Conservation (phyloP, 2,329 filamentous ascomycete species). For the Trichoderma atrobrunneum region DNA sequence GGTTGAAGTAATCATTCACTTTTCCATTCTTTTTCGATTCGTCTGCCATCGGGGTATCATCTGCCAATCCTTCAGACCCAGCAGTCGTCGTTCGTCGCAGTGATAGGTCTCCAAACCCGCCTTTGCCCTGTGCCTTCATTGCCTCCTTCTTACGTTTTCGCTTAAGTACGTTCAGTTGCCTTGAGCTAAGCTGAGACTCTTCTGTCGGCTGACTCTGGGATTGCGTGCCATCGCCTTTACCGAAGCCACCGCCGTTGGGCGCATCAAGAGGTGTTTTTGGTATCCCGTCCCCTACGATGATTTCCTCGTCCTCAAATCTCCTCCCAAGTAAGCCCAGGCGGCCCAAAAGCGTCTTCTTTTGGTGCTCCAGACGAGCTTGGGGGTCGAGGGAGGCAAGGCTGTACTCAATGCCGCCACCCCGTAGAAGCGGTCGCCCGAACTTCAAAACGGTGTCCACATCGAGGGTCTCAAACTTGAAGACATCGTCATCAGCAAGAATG, state of each 20-base stretch:
- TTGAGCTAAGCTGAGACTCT: conserved; percentile 76
- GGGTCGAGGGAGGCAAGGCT: conserved; percentile 79
- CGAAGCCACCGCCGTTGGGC: conserved; percentile 33
- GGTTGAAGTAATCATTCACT: conserved; percentile 81
- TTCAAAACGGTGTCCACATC: conserved; percentile 78
- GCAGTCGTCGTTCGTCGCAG: conserved; percentile 60
- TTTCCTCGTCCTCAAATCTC: conserved; percentile 79
- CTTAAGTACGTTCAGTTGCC: conserved; percentile 92
- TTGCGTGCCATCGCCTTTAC: conserved; percentile 37
- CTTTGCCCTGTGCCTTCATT: conserved; percentile 83
- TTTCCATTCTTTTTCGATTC: conserved; percentile 62
- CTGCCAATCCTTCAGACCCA: conserved; percentile 59
- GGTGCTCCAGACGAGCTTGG: conserved; percentile 73
- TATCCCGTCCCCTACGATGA: conserved; percentile 53
- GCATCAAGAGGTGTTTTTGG: conserved; percentile 47
- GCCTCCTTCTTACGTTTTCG: conserved; percentile 89
- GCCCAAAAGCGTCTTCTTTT: conserved; percentile 82
- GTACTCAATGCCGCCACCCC: conserved; percentile 84
- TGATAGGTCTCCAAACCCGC: conserved; percentile 83
- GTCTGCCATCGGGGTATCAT: conserved; percentile 56
- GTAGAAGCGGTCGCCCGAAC: conserved; percentile 78
- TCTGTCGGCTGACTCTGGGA: conserved; percentile 49
- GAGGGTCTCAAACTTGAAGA: conserved; percentile 70
- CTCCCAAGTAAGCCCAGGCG: conserved; percentile 83
- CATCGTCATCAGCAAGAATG: conserved; percentile 52